Evolutionary conservation across 139 green algal species (phyloP), one percentile per base, ranked within the genome.

Genomic region (Deuterostichococcus epilithicus): DNA sequence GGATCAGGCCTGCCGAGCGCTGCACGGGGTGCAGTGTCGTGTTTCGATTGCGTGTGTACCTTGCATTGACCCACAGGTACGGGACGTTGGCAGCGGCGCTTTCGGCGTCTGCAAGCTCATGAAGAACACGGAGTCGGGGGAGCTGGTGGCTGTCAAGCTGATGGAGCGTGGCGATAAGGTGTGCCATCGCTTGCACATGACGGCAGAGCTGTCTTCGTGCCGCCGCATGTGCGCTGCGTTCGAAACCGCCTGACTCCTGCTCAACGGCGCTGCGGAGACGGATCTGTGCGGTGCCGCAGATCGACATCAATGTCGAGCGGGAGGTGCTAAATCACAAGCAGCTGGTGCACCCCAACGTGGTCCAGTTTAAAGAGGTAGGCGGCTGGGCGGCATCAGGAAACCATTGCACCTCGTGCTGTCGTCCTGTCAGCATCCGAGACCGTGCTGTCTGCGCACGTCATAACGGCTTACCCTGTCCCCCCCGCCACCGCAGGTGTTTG

Each of bases 151-250:
- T 35, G 72, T 75, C n/a, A 83, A 79, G 81, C 87, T 81, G 38
- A 79, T 91, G 32, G 80, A 82, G 39, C 70, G 86, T 28, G 84
- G 84, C 39, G 78, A 89, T 18, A 84, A 72, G 52, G 72, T 69
- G 42, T n/a, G n/a, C n/a, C n/a, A n/a, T n/a, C n/a, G n/a, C n/a
- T n/a, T n/a, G n/a, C n/a, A n/a, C n/a, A n/a, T n/a, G n/a, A n/a
- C n/a, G n/a, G n/a, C n/a, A n/a, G n/a, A n/a, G n/a, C n/a, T n/a
- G n/a, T n/a, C n/a, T n/a, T n/a, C n/a, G n/a, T n/a, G n/a, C n/a
- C n/a, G n/a, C n/a, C n/a, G n/a, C n/a, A n/a, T n/a, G n/a, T n/a
- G n/a, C n/a, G n/a, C n/a, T n/a, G n/a, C n/a, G n/a, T n/a, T n/a
- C n/a, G n/a, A n/a, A n/a, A n/a, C n/a, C n/a, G n/a, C n/a, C n/a